phyloP scores from a whole-genome alignment of 495 filamentous ascomycete species.

The Friedmanniomyces simplex region DNA sequence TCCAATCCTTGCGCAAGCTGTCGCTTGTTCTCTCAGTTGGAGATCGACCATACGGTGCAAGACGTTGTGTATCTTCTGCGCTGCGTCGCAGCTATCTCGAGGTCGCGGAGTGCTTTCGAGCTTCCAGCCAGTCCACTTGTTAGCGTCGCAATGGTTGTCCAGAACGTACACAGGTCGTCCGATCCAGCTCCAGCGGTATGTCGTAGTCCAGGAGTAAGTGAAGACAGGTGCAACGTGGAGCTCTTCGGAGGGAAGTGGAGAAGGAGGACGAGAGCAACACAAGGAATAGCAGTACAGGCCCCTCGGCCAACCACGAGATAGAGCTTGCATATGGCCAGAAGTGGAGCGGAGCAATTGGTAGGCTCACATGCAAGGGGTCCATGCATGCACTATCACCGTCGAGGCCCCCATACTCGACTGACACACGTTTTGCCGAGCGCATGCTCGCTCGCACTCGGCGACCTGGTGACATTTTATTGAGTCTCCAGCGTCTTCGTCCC shows the following conservation, averaged over 20 bases:
- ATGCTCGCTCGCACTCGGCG: neutral
- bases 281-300: neutral
- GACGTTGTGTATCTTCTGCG: neutral
- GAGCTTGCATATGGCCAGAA: constrained; percentile 8
- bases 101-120: neutral
- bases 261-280: neutral
- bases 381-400: neutral
- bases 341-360: neutral
- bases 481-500: neutral
- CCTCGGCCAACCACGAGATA: neutral
- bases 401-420: neutral
- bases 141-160: neutral
- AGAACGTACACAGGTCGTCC: too few species aligned
- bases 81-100: neutral
- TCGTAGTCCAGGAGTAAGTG: neutral
- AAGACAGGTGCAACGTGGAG: neutral
- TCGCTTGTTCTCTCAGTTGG: neutral
- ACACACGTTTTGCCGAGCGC: neutral
- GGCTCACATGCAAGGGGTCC: constrained; percentile 1
- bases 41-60: neutral
- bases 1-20: neutral
- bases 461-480: neutral
- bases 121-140: neutral
- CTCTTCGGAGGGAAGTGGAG: neutral
- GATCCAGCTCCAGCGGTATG: neutral